Conservation (phyloP, 257 asterid species). For the Thymus mandschuricus region DNA sequence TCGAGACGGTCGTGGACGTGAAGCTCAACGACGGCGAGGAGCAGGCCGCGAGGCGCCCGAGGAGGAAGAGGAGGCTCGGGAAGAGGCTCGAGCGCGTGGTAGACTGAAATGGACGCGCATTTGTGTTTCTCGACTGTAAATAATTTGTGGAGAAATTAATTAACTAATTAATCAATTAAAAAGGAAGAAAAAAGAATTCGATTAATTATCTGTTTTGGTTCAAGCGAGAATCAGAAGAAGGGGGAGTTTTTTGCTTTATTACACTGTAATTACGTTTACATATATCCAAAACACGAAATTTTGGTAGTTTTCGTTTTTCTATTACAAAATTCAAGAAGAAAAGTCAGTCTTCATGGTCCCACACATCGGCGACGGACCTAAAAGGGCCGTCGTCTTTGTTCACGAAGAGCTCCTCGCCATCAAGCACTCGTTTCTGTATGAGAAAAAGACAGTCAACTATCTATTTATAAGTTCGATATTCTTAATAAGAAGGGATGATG, state of each 20-base stretch:
- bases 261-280: neutral
- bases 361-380: slow-evolving; percentile 49
- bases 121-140: slow-evolving; percentile 25
- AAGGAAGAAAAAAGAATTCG: neutral
- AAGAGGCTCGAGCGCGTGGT: slow-evolving; percentile 33
- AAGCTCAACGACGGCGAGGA: slow-evolving; percentile 27
- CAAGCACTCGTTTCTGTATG: slow-evolving; percentile 53
- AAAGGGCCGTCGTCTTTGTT: slow-evolving; percentile 61
- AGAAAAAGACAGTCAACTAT: too few species aligned
- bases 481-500: too few species aligned
- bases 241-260: neutral
- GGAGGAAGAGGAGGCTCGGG: slow-evolving; percentile 39
- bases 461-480: too few species aligned
- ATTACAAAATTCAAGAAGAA: too few species aligned
- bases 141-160: neutral
- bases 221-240: slow-evolving; percentile 17
- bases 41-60: slow-evolving; percentile 23
- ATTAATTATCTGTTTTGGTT: neutral
- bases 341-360: slow-evolving; percentile 51
- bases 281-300: too few species aligned
- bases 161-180: too few species aligned
- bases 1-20: slow-evolving; percentile 70
- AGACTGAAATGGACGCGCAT: slow-evolving; percentile 19
- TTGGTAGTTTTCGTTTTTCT: too few species aligned
- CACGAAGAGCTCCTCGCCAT: slow-evolving; percentile 57